These are phyloP conservation scores for Trichosporon faecale DNA, from an alignment of 1,284 basidiomycete species.

Conservation along the genomic window DNA sequence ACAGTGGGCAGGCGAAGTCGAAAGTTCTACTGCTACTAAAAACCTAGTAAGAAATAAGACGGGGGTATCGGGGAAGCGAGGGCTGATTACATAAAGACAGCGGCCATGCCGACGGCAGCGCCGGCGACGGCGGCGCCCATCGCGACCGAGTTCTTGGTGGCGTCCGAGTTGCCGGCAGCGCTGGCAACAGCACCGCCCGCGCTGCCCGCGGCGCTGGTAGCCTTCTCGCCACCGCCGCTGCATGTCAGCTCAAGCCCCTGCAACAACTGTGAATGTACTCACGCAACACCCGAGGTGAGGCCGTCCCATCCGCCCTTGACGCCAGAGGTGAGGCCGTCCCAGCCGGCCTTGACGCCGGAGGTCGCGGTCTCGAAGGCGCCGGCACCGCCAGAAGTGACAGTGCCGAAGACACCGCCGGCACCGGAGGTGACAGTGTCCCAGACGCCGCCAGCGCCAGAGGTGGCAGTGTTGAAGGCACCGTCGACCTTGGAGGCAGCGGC, in stretches of 20 bases:
- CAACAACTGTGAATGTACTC: background rate
- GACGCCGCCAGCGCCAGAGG: constrained; percentile 15
- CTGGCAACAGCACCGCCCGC: background rate
- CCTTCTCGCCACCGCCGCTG: too few relatives aligned
- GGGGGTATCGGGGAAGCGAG: background rate
- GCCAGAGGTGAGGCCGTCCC: constrained; percentile 17
- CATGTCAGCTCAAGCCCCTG: background rate
- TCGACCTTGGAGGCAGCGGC: constrained; percentile 6
- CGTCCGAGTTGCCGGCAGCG: constrained; percentile 1
- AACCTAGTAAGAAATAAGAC: background rate
- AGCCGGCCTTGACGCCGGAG: constrained; percentile 17
- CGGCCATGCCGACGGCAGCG: constrained; percentile 16
- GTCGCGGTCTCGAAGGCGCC: constrained; percentile 3
- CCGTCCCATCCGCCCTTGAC: constrained; percentile 19
- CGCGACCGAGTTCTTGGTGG: constrained; percentile 11
- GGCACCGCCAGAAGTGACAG: constrained; percentile 8
- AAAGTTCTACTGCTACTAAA: background rate
- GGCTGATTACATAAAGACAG: constrained; percentile 17
- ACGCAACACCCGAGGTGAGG: constrained; percentile 19
- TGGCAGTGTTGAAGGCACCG: constrained; percentile 5
- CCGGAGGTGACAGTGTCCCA: constrained; percentile 19
- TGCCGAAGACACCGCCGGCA: constrained; percentile 1
- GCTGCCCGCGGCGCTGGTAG: too few relatives aligned
- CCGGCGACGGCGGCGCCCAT: constrained; percentile 18
- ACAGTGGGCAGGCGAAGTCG: background rate